Percentiles rank a stretch among this genome's conserved stretches.
Evolutionary conservation across 2,329 filamentous ascomycete species (phyloP).

Genomic region (Aspergillus hortae): DNA sequence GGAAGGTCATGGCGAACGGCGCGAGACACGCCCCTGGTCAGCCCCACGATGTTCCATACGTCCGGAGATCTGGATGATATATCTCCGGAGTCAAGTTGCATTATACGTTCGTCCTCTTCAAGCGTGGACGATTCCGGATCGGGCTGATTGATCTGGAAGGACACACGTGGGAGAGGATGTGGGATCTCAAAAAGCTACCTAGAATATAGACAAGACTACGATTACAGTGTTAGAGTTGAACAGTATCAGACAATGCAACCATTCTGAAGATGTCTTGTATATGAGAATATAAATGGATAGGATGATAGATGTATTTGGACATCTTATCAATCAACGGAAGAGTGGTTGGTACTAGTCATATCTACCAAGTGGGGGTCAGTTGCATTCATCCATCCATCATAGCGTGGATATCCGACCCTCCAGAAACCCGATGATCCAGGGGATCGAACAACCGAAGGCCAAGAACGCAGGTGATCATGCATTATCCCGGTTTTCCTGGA

Average conservation of each 20-base stretch:
- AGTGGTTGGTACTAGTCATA: background rate
- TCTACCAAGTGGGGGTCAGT: background rate
- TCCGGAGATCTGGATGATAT: conserved; percentile 13
- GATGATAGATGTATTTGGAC: too few species aligned
- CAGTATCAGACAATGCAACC: background rate
- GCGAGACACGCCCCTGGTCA: conserved; percentile 10
- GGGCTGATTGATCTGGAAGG: background rate
- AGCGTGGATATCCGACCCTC: background rate
- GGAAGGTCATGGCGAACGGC: too few species aligned
- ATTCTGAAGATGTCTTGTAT: background rate
- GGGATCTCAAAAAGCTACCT: conserved; percentile 12
- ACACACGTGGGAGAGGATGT: background rate
- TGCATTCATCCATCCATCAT: too few species aligned
- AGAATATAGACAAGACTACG: conserved; percentile 18
- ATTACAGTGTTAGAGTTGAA: conserved; percentile 5
- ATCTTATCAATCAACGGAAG: background rate
- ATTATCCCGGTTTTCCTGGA: background rate
- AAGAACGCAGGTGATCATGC: background rate
- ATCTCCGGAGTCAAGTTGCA: conserved; percentile 7
- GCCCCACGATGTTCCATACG: conserved; percentile 15
- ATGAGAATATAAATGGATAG: too few species aligned
- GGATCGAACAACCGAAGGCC: background rate
- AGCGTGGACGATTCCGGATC: conserved; percentile 3
- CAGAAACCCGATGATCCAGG: background rate
- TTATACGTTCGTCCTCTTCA: conserved; percentile 3